These are phyloP conservation scores for Eucalyptus rudis DNA, from an alignment of 345 rosid genomes.

Conservation along the genomic window DNA sequence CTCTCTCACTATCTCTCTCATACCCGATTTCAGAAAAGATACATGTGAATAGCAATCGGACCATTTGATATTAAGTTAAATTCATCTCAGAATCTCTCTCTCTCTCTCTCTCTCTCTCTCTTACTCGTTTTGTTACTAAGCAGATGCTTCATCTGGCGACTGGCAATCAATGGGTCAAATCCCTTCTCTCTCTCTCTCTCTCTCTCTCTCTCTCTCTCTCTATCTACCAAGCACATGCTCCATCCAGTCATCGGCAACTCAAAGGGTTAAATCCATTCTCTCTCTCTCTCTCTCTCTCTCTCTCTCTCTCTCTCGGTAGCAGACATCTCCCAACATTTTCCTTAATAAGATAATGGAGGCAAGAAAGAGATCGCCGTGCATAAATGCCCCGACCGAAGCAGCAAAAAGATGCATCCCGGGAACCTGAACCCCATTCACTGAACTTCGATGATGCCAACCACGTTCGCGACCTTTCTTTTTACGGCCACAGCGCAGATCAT, in stretches of 20 bases:
- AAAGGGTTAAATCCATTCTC: not conserved
- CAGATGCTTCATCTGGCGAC: not conserved
- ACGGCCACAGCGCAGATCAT: not conserved
- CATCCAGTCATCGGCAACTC: not conserved
- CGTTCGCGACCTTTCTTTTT: not conserved
- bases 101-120: not conserved
- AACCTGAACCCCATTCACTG: conserved; percentile 14
- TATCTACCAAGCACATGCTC: not conserved
- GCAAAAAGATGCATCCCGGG: not conserved
- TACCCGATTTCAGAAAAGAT: not conserved
- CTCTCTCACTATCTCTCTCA: not conserved
- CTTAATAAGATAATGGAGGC: not conserved
- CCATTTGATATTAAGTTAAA: not conserved
- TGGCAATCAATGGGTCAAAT: not conserved
- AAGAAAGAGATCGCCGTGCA: not conserved
- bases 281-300: not conserved
- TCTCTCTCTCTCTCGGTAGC: not conserved
- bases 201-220: not conserved
- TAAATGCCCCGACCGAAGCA: conserved; percentile 5
- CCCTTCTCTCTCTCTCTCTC: not conserved
- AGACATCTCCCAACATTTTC: not conserved
- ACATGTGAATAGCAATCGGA: not conserved
- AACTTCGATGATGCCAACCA: conserved; percentile 1
- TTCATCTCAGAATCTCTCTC: not conserved
- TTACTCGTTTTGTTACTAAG: not conserved